Base-by-base conservation (phyloP, 768 basidiomycete species). In the Candolleomyces aberdarensis region DNA sequence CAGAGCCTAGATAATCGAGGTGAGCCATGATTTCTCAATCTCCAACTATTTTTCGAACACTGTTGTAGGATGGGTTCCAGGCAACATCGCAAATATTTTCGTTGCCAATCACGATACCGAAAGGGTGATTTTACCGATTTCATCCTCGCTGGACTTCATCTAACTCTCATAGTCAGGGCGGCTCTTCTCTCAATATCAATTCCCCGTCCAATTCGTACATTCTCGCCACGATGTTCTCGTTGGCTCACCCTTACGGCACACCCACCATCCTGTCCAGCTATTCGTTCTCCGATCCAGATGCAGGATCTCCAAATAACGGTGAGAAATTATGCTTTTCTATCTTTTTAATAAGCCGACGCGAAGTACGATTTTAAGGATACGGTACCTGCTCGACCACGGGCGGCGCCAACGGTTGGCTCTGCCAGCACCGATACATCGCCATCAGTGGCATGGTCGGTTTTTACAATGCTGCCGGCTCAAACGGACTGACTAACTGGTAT, bases 101-200 rank as follows among this genome's bases (percentile, higher is more conserved):
- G 86, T 89, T 5, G 75, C 83, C 0, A 87, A 89, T 65, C 88
- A 89, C 59, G 88, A 89, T 63, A 89, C 87, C 1, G 88, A 89
- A 69, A 72, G 88, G 51, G 81, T 80, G 49, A 20, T 73, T 32
- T 36, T 5, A 8, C 8, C 41, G 15, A 8, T 55, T 17, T 47
- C 26, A 7, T n/a, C 14, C 3, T 22, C 36, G 1, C 36, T 13
- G 8, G 10, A 47, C 13, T 48, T 57, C 5, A 60, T 19, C 11
- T 8, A 15, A 36, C 20, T 51, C 4, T 51, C n/a, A 5, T 10
- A 26, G 36, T 15, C 52, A 82, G 86, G 80, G 78, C 56, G 83
- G 82, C 1, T 66, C 57, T 32, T 86, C 86, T 0, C 74, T 89
- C 7, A 85, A 81, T 64, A 76, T 76, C 47, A 82, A 84, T 61